Percentiles rank a stretch among this genome's conserved stretches.
These are phyloP conservation scores for Pseudogymnoascus sp. DNA, from an alignment of 2,329 filamentous ascomycete species.

Conservation along the genomic window DNA sequence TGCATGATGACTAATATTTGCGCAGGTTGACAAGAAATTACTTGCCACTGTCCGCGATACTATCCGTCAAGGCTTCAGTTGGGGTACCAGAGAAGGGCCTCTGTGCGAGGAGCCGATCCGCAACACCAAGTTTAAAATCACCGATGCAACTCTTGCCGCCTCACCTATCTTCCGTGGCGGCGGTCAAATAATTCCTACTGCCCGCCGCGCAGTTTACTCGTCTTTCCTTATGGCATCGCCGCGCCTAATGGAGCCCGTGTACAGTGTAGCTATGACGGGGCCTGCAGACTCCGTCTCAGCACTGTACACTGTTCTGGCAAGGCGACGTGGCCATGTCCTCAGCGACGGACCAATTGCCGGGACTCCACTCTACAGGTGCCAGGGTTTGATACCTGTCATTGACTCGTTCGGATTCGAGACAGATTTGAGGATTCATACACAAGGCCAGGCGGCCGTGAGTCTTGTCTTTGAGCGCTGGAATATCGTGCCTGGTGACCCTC, in stretches of 20 bases:
- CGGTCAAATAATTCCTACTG: slow-evolving; percentile 94
- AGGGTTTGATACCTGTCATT: slow-evolving; percentile 87
- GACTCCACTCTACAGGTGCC: slow-evolving; percentile 86
- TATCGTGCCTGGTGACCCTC: slow-evolving; percentile 88
- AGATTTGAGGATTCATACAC: slow-evolving; percentile 89
- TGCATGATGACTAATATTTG: slow-evolving; percentile 7
- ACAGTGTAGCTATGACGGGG: slow-evolving; percentile 85
- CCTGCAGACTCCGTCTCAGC: slow-evolving; percentile 81
- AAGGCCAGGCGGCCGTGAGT: slow-evolving; percentile 82
- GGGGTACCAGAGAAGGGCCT: slow-evolving; percentile 91
- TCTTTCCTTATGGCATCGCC: slow-evolving; percentile 96
- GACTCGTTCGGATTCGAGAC: slow-evolving; percentile 98
- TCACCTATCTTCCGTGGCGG: slow-evolving; percentile 93
- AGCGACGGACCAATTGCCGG: slow-evolving; percentile 91
- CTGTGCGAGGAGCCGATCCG: slow-evolving; percentile 98
- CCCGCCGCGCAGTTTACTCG: slow-evolving; percentile 85
- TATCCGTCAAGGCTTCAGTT: slow-evolving; percentile 91
- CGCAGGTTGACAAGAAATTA: slow-evolving; percentile 78
- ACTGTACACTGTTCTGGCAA: slow-evolving; percentile 84
- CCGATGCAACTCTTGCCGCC: slow-evolving; percentile 74
- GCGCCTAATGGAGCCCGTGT: slow-evolving; percentile 92
- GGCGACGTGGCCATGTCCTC: slow-evolving; percentile 83
- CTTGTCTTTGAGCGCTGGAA: slow-evolving; percentile 95
- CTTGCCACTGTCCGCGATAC: slow-evolving; percentile 82
- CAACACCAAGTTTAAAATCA: slow-evolving; percentile 95